Percentiles rank a stretch among this genome's conserved stretches.
These are phyloP conservation scores for Papiliotrema nemorosa DNA, from an alignment of 1,284 basidiomycete species.

Conservation along the genomic window DNA sequence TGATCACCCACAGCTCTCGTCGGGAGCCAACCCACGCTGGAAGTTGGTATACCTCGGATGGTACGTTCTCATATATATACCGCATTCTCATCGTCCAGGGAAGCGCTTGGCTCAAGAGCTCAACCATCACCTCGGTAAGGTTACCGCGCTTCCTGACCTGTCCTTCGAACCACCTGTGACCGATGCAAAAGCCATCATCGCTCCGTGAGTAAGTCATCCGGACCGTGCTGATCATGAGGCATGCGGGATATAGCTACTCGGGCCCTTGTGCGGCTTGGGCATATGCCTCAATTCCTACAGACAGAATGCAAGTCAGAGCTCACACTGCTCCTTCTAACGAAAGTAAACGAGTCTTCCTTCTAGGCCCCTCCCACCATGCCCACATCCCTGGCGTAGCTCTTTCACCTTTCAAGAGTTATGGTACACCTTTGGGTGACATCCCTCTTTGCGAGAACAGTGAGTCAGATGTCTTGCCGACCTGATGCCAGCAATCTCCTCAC, in stretches of 20 bases:
- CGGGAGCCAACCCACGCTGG: slow-evolving; percentile 83
- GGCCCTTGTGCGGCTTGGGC: slow-evolving; percentile 94
- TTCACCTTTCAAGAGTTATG: slow-evolving; percentile 69
- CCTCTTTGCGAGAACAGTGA: slow-evolving; percentile 72
- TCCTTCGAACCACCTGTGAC: slow-evolving; percentile 62
- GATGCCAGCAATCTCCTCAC: slow-evolving; percentile 62
- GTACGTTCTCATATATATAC: slow-evolving; percentile 51
- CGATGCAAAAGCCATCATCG: slow-evolving; percentile 87
- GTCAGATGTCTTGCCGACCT: slow-evolving; percentile 31
- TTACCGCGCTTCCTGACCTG: slow-evolving; percentile 54
- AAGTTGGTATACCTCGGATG: slow-evolving; percentile 78
- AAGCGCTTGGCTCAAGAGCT: slow-evolving; percentile 62
- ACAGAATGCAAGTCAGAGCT: slow-evolving; percentile 62
- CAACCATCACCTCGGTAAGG: slow-evolving; percentile 61
- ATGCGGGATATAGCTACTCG: slow-evolving; percentile 94
- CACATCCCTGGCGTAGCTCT: slow-evolving; percentile 85
- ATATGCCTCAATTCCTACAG: slow-evolving; percentile 80
- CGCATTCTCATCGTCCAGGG: slow-evolving; percentile 49
- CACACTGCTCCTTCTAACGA: neutral
- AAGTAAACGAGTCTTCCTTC: slow-evolving; percentile 81
- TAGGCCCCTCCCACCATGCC: slow-evolving; percentile 93
- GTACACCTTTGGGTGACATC: slow-evolving; percentile 81
- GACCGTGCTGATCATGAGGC: slow-evolving; percentile 56
- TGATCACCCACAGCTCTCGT: too few relatives aligned
- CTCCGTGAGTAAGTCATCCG: slow-evolving; percentile 66